Evolutionary conservation across 2,329 filamentous ascomycete species (phyloP).

Genomic region (Aspergillus amoenus): DNA sequence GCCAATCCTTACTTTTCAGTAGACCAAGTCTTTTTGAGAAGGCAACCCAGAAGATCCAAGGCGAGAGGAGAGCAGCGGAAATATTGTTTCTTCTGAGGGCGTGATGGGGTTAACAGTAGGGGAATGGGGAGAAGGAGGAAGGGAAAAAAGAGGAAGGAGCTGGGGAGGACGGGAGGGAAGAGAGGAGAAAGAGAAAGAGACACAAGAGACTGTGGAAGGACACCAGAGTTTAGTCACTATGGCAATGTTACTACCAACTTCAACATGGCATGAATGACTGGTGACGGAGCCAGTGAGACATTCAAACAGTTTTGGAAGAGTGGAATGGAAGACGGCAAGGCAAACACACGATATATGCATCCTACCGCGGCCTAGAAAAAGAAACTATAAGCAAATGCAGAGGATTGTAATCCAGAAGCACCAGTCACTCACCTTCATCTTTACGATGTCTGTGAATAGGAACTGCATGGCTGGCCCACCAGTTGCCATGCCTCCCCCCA

Average conservation of each 20-base stretch:
- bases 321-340: not conserved
- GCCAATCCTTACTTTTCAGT: not conserved
- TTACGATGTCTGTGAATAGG: not conserved
- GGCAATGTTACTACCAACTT: not conserved
- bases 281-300: not conserved
- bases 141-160: not conserved
- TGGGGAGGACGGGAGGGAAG: not conserved
- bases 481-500: not conserved
- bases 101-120: not conserved
- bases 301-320: not conserved
- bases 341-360: not conserved
- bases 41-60: not conserved
- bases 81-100: not conserved
- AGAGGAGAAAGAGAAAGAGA: not conserved
- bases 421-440: not conserved
- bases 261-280: not conserved
- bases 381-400: not conserved
- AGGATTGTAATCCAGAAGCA: not conserved
- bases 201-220: not conserved
- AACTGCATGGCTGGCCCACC: not conserved
- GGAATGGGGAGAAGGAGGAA: not conserved
- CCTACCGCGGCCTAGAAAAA: not conserved
- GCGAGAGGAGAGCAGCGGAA: not conserved
- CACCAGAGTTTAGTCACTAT: not conserved
- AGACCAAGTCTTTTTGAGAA: not conserved